Evolutionary conservation across 768 basidiomycete species (phyloP).

Genomic region (Mycena rebaudengoi): DNA sequence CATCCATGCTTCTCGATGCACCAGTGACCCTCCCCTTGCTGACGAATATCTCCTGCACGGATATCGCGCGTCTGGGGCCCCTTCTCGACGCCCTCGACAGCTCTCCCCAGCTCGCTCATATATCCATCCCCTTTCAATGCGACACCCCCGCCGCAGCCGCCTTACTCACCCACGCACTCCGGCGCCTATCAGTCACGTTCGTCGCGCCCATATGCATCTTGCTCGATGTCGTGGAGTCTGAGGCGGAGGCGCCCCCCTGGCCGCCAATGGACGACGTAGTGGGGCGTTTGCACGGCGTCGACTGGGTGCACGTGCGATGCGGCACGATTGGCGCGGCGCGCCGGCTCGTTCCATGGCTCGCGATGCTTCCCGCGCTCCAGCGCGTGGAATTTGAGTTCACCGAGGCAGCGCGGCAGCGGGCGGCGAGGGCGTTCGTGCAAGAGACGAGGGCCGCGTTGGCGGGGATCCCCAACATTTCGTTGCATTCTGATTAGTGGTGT

Average conservation of each 20-base stretch:
- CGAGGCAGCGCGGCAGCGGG: background rate
- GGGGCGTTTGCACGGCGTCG: slow-evolving; percentile 1
- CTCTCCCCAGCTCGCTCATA: background rate
- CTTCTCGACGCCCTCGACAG: slow-evolving; percentile 10
- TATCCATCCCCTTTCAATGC: background rate
- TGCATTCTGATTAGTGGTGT: background rate
- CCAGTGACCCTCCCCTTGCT: background rate
- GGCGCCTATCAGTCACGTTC: background rate
- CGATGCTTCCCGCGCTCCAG: background rate
- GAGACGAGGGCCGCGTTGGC: slow-evolving; percentile 4
- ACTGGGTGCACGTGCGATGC: background rate
- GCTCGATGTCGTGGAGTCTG: slow-evolving; percentile 2
- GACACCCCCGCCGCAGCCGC: background rate
- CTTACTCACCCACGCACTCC: background rate
- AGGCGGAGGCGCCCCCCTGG: background rate
- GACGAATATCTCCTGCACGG: background rate
- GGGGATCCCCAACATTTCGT: background rate
- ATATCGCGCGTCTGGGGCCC: background rate
- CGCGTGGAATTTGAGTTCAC: background rate
- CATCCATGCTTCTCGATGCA: background rate
- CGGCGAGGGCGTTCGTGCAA: background rate
- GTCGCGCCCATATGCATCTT: background rate
- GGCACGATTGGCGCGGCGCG: background rate
- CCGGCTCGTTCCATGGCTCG: background rate
- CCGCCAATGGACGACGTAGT: background rate